Conservation (phyloP, 78 protist species). For the Planoprotostelium fungivorum region DNA sequence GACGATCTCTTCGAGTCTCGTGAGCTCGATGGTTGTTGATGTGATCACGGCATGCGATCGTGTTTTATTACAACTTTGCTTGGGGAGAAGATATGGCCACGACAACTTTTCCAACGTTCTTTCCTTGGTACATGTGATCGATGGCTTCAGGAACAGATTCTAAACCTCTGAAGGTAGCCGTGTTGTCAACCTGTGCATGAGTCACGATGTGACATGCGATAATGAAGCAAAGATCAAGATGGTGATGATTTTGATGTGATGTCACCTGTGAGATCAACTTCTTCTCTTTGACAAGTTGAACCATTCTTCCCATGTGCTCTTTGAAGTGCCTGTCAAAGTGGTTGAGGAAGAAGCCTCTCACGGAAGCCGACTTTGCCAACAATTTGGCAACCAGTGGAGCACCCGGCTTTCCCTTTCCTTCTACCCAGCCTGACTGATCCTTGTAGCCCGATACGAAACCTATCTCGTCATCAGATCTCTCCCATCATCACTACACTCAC, state of each 20-base stretch:
- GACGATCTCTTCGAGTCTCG: too few relatives aligned
- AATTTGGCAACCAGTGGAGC: conserved; percentile 12
- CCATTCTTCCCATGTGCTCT: neutral
- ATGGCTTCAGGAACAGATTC: conserved; percentile 11
- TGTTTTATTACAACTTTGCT: too few relatives aligned
- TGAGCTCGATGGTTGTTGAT: too few relatives aligned
- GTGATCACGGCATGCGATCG: too few relatives aligned
- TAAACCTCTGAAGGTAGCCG: neutral
- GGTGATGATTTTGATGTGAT: neutral
- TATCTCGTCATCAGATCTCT: neutral
- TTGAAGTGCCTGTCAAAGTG: conserved; percentile 1
- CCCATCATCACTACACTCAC: neutral
- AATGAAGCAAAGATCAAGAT: neutral
- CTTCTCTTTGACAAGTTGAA: neutral
- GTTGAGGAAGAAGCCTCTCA: conserved; percentile 32
- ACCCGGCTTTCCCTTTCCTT: neutral
- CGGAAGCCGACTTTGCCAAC: conserved; percentile 16
- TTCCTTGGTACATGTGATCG: conserved; percentile 28
- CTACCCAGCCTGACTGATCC: conserved; percentile 3
- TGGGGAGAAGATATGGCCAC: too few relatives aligned
- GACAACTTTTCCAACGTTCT: conserved; percentile 3
- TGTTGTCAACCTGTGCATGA: neutral
- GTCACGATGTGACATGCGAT: neutral
- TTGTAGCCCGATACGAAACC: conserved; percentile 22
- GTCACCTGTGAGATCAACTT: neutral